Conservation (phyloP, 148 eudicot species). For the Persicaria tinctoria region DNA sequence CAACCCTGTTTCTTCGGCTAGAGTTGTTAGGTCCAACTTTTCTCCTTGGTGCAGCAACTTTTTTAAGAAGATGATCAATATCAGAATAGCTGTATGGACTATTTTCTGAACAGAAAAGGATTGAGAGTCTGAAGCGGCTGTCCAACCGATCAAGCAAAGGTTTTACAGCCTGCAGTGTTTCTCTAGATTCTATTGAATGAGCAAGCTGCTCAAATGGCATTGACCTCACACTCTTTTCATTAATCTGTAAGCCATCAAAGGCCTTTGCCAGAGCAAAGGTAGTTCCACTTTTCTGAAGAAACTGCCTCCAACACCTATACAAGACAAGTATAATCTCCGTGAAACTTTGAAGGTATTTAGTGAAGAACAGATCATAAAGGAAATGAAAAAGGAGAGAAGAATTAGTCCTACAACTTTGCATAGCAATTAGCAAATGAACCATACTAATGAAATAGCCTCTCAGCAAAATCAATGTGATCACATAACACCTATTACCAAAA, state of each 20-base stretch:
- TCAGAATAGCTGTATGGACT: not conserved
- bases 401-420: not conserved
- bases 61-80: slow-evolving; percentile 12
- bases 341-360: not conserved
- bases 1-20: not conserved
- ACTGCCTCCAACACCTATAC: slow-evolving; percentile 10
- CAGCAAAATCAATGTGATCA: not conserved
- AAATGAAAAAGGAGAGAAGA: not conserved
- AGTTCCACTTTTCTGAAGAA: slow-evolving; percentile 1
- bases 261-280: slow-evolving; percentile 10
- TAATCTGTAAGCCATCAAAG: slow-evolving; percentile 10
- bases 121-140: not conserved
- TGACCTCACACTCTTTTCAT: slow-evolving; percentile 8
- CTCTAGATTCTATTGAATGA: slow-evolving; percentile 11
- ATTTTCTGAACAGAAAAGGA: not conserved
- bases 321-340: not conserved
- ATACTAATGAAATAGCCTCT: not conserved
- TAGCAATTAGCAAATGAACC: not conserved
- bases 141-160: slow-evolving; percentile 14
- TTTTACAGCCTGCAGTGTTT: slow-evolving; percentile 4
- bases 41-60: not conserved
- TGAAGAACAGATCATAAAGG: not conserved
- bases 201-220: slow-evolving; percentile 16
- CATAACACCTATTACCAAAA: not conserved
- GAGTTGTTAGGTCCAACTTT: slow-evolving; percentile 7